These are phyloP conservation scores for Wickerhamiella siamensis DNA, from an alignment of 805 yeast species.

Conservation along the genomic window DNA sequence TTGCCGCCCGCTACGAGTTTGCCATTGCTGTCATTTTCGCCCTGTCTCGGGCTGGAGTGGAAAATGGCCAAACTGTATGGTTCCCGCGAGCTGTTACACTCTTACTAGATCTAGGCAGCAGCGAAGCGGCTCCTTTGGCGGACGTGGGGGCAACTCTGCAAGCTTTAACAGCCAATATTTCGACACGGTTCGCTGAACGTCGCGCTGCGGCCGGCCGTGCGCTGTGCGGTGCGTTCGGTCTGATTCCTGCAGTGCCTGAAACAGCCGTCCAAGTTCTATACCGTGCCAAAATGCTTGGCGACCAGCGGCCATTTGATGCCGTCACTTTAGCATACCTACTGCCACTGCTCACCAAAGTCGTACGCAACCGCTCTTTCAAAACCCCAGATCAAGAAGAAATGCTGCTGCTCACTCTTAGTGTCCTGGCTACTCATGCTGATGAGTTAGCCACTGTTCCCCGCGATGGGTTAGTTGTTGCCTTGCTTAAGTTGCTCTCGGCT, in stretches of 20 bases:
- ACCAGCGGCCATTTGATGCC: slow-evolving; percentile 55
- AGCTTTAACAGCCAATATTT: slow-evolving; percentile 37
- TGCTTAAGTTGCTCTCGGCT: slow-evolving; percentile 47
- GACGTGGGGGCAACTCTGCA: slow-evolving; percentile 34
- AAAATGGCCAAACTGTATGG: slow-evolving; percentile 60
- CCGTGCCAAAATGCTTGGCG: slow-evolving; percentile 58
- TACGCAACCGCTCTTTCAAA: slow-evolving; percentile 23
- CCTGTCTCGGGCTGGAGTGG: slow-evolving; percentile 38
- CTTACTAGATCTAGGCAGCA: slow-evolving; percentile 32
- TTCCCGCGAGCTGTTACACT: slow-evolving; percentile 46
- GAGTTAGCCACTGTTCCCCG: slow-evolving; percentile 52
- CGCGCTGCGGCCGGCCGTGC: slow-evolving; percentile 24
- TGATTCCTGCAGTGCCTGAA: slow-evolving; percentile 10
- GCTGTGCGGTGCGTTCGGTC: not conserved
- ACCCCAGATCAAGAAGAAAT: slow-evolving; percentile 72
- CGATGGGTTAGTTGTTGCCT: slow-evolving; percentile 40
- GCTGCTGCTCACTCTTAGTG: slow-evolving; percentile 58
- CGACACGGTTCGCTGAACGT: slow-evolving; percentile 34
- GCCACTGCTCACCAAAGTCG: slow-evolving; percentile 57
- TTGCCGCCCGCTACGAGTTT: slow-evolving; percentile 31
- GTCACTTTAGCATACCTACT: slow-evolving; percentile 56
- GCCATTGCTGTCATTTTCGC: slow-evolving; percentile 40
- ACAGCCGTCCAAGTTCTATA: slow-evolving; percentile 55
- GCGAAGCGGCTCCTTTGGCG: slow-evolving; percentile 28
- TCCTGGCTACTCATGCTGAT: slow-evolving; percentile 37